Evolutionary conservation across 2,329 filamentous ascomycete species (phyloP).

Genomic region (Diaporthe amygdali): DNA sequence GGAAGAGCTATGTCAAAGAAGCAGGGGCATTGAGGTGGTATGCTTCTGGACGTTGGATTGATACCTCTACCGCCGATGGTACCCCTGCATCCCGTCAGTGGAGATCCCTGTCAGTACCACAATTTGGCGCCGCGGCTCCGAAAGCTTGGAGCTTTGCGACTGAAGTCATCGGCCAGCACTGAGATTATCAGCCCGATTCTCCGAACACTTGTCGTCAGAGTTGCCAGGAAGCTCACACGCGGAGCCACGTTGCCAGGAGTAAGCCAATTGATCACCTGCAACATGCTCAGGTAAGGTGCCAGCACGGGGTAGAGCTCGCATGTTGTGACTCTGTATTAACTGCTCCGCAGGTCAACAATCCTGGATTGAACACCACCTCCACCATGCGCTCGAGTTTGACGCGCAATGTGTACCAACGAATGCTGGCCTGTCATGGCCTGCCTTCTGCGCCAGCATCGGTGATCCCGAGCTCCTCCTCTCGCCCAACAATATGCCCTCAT

Average conservation of each 20-base stretch:
- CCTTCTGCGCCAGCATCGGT: slow-evolving; percentile 36
- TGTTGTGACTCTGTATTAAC: background rate
- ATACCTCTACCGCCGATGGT: background rate
- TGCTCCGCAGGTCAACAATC: slow-evolving; percentile 6
- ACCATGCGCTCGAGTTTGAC: slow-evolving; percentile 66
- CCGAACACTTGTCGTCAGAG: background rate
- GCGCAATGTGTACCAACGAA: slow-evolving; percentile 62
- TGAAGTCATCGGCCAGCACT: slow-evolving; percentile 14
- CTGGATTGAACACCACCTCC: slow-evolving; percentile 24
- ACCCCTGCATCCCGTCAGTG: slow-evolving; percentile 15
- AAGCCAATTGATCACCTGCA: slow-evolving; percentile 21
- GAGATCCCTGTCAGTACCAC: slow-evolving; percentile 7
- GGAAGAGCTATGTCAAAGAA: background rate
- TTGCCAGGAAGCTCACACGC: background rate
- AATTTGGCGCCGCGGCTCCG: slow-evolving; percentile 17
- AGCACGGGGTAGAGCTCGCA: background rate
- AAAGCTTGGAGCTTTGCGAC: slow-evolving; percentile 13
- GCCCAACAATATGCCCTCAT: background rate
- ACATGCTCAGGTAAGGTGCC: slow-evolving; percentile 16
- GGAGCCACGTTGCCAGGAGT: background rate
- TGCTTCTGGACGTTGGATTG: background rate
- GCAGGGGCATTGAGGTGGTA: background rate
- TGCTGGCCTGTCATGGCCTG: slow-evolving; percentile 55
- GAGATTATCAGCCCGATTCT: background rate
- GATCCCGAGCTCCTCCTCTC: slow-evolving; percentile 26